Percentiles rank a stretch among this genome's conserved stretches.
Conservation (phyloP, 805 yeast species). For the Spathaspora passalidarum region DNA sequence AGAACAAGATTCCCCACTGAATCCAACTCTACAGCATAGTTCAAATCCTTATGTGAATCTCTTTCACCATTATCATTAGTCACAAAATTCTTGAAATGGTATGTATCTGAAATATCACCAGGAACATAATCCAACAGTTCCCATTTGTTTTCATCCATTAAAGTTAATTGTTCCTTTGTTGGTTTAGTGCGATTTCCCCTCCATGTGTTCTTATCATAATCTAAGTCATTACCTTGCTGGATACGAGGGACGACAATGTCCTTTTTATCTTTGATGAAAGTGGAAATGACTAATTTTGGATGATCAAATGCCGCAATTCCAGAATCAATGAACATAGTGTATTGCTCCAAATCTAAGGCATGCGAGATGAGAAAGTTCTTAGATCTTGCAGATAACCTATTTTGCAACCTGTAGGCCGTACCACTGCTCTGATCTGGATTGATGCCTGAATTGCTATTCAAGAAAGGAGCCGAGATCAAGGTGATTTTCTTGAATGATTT, state of each 20-base stretch:
- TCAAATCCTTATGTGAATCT: conserved; percentile 6
- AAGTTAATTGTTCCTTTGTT: conserved; percentile 20
- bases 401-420: conserved; percentile 26
- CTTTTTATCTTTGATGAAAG: conserved; percentile 22
- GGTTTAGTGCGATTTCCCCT: conserved; percentile 35
- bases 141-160: conserved; percentile 29
- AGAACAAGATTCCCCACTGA: conserved; percentile 54
- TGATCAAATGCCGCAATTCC: conserved; percentile 24
- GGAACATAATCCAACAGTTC: conserved; percentile 32
- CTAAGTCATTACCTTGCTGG: conserved; percentile 19
- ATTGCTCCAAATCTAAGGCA: conserved; percentile 25
- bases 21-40: conserved; percentile 28
- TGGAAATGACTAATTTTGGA: conserved; percentile 17
- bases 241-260: conserved; percentile 39
- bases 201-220: conserved; percentile 41
- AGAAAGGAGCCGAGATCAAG: conserved; percentile 30
- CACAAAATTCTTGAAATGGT: conserved; percentile 23
- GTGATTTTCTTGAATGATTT: conserved; percentile 16
- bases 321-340: conserved; percentile 34
- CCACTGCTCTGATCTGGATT: too few relatives aligned
- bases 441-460: conserved; percentile 21
- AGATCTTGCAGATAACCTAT: conserved; percentile 31
- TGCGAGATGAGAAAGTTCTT: conserved; percentile 31
- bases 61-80: conserved; percentile 10
- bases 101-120: conserved; percentile 25